Evolutionary conservation across 2,329 filamentous ascomycete genomes (phyloP), one percentile per base, ranked within the genome.

Genomic region (Dactylellina drechsleri): DNA sequence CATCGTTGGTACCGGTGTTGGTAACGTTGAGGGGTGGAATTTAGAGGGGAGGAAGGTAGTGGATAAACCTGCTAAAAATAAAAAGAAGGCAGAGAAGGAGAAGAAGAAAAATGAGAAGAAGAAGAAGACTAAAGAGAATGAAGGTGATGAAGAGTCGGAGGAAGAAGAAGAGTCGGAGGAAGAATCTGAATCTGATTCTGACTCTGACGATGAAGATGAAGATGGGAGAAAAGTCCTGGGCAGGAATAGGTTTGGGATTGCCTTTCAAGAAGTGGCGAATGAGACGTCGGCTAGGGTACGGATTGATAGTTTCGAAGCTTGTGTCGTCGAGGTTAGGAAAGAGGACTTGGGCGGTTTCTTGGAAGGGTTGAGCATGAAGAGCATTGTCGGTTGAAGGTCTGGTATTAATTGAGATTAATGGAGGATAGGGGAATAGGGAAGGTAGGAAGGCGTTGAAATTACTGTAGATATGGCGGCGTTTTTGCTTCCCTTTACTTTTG

Each of bases 271-370:
- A 80, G 95, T 98, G 0, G 91, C 97, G 1, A 88, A 90, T 60
- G 92, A 97, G 84, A 98, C 94, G 15, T 95, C 90, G 72, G 92
- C 94, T 0, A 84, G 93, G 15, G 93, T 98, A 18, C 86, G 93
- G 74, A 96, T 97, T 80, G 95, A 99, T 82, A 96, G 92, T 82
- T 99, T 99, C 80, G 95, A 99, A 83, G 92, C 97, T 81, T 96
- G 92, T 80, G 95, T 98, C 6, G 93, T 98, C 54, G 95, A 99
- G 82, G 94, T 99, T n/a, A 90, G 90, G 83, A 97, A 97, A 84
- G 95, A 98, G 81, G 95, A 98, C 82, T 83, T 99, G 28, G 88
- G 89, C 15, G 92, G 90, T 0, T 99, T 99, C 81, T 84, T 99
- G 78, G 95, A 99, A 84, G 90, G 90, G 66, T 82, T 99, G 81